phyloP scores from a whole-genome alignment of 1,139 yeast genomes.

The Petasospora fabianii region DNA sequence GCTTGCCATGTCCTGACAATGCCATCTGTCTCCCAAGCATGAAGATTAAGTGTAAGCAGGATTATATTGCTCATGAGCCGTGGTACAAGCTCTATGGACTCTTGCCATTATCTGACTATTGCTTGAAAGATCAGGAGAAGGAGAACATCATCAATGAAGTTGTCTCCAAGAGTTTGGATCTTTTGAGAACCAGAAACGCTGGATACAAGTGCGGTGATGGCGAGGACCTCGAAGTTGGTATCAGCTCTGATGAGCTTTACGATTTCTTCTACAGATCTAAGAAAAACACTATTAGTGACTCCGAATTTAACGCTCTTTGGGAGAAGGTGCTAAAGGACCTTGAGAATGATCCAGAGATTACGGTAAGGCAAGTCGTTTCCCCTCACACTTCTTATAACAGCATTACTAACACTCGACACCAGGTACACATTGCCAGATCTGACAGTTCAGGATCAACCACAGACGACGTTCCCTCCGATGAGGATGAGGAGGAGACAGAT shows the following conservation, averaged over 20 bases:
- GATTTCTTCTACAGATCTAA: conserved; percentile 51
- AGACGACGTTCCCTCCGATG: conserved; percentile 31
- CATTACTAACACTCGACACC: conserved; percentile 28
- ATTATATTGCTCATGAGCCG: conserved; percentile 54
- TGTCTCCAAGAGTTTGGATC: conserved; percentile 62
- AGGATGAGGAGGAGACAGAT: conserved; percentile 36
- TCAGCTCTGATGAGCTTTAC: conserved; percentile 51
- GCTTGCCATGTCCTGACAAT: conserved; percentile 77
- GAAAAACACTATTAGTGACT: conserved; percentile 56
- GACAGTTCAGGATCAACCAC: conserved; percentile 29
- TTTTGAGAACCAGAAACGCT: conserved; percentile 70
- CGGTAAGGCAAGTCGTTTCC: conserved; percentile 74
- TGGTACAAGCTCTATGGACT: conserved; percentile 53
- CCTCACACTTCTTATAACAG: conserved; percentile 17
- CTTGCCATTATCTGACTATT: conserved; percentile 57
- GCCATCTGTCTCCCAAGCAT: conserved; percentile 67
- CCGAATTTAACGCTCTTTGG: conserved; percentile 85
- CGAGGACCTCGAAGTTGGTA: conserved; percentile 47
- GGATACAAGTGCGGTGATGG: conserved; percentile 59
- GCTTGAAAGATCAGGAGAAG: conserved; percentile 76
- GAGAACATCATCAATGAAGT: conserved; percentile 66
- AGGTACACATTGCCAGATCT: conserved; percentile 30
- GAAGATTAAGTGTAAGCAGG: conserved; percentile 65
- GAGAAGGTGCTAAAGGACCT: conserved; percentile 58
- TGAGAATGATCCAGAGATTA: conserved; percentile 69